Evolutionary conservation across 2,329 filamentous ascomycete species (phyloP).

Genomic region (Clonostachys chloroleuca): DNA sequence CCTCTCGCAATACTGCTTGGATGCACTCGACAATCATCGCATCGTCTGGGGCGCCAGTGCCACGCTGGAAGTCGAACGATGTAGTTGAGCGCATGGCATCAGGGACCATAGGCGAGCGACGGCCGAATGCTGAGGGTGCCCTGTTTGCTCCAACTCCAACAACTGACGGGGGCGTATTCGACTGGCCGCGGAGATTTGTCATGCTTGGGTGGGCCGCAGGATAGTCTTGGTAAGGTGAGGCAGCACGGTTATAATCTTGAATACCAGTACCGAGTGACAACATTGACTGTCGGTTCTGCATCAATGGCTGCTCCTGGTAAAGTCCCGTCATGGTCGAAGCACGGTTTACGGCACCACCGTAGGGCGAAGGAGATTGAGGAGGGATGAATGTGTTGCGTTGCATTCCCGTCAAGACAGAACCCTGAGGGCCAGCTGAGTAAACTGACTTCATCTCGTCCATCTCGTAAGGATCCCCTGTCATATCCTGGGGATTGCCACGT

Average conservation of each 20-base stretch:
- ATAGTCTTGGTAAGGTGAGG: constrained; percentile 55
- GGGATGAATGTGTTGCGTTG: constrained; percentile 73
- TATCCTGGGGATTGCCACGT: constrained; percentile 64
- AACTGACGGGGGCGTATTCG: constrained; percentile 34
- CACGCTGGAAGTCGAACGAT: constrained; percentile 59
- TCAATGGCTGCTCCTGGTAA: constrained; percentile 43
- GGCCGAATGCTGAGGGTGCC: constrained; percentile 41
- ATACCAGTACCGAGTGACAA: constrained; percentile 57
- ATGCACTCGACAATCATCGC: constrained; percentile 79
- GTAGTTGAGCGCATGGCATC: constrained; percentile 43
- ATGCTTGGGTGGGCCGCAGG: constrained; percentile 52
- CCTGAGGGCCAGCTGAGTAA: constrained; percentile 87
- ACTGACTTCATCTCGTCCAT: constrained; percentile 98
- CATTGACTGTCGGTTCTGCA: constrained; percentile 66
- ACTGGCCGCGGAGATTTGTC: constrained; percentile 51
- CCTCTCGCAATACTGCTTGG: constrained; percentile 74
- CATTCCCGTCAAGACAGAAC: constrained; percentile 84
- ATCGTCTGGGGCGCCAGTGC: constrained; percentile 68
- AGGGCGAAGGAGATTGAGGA: constrained; percentile 74
- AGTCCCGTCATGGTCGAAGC: constrained; percentile 32
- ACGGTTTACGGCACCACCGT: constrained; percentile 47
- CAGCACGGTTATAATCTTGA: constrained; percentile 40
- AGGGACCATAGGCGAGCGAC: constrained; percentile 37
- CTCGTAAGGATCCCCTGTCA: constrained; percentile 70
- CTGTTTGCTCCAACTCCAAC: constrained; percentile 23